These are phyloP conservation scores for Hymenoscyphus fructigenus DNA, from an alignment of 2,329 filamentous ascomycete genomes.

Conservation along the genomic window DNA sequence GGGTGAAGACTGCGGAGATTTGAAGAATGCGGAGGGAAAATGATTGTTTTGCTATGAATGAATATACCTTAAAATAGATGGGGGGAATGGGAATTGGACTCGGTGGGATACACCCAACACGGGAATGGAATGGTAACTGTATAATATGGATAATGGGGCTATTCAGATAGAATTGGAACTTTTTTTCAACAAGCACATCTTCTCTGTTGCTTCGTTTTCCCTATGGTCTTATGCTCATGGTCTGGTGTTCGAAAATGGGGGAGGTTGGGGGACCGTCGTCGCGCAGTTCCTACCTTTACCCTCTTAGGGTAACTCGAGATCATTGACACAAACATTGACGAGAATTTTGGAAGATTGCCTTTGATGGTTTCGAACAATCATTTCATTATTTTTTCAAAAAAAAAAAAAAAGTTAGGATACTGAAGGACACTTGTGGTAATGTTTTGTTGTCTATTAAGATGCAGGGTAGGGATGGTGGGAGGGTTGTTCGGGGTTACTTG, in stretches of 20 bases:
- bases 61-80: background rate
- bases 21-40: background rate
- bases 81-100: background rate
- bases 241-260: background rate
- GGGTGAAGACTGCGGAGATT: slow-evolving; percentile 1
- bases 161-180: background rate
- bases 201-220: background rate
- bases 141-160: slow-evolving; percentile 11
- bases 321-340: too few relatives aligned
- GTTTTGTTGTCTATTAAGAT: too few relatives aligned
- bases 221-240: background rate
- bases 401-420: too few relatives aligned
- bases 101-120: background rate
- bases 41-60: background rate
- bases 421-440: too few relatives aligned
- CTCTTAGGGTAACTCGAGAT: too few relatives aligned
- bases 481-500: too few relatives aligned
- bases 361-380: too few relatives aligned
- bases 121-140: slow-evolving; percentile 6
- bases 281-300: too few relatives aligned
- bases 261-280: too few relatives aligned
- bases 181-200: background rate
- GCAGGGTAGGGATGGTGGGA: too few relatives aligned
- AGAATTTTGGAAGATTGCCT: too few relatives aligned
- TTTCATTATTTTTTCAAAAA: too few relatives aligned